These are phyloP conservation scores for Alternaria consortialis DNA, from an alignment of 2,329 filamentous ascomycete genomes.

Conservation along the genomic window DNA sequence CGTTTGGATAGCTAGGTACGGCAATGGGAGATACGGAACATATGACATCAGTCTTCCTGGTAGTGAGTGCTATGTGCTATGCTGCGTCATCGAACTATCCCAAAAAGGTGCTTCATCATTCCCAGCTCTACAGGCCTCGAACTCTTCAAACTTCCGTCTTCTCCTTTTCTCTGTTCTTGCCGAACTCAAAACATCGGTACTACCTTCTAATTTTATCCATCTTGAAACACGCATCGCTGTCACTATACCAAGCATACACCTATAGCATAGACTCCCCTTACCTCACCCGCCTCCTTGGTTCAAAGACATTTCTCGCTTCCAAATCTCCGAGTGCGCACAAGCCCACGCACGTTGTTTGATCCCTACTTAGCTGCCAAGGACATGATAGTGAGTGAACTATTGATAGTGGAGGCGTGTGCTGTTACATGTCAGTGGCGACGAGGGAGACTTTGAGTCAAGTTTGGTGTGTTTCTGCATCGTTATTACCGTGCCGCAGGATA, in stretches of 20 bases:
- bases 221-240: slow-evolving; percentile 2
- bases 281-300: not conserved
- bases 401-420: too few relatives aligned
- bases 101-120: too few relatives aligned
- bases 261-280: not conserved
- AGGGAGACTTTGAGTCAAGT: too few relatives aligned
- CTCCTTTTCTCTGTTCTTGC: not conserved
- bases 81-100: too few relatives aligned
- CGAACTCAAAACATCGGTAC: not conserved
- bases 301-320: not conserved
- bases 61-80: not conserved
- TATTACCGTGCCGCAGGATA: too few relatives aligned
- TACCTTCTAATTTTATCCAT: not conserved
- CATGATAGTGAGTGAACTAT: not conserved
- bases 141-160: not conserved
- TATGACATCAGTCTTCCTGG: not conserved
- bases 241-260: slow-evolving; percentile 2
- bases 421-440: too few relatives aligned
- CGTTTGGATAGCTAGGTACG: slow-evolving; percentile 6
- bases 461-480: too few relatives aligned
- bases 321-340: not conserved
- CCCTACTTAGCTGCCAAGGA: not conserved
- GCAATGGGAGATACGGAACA: not conserved
- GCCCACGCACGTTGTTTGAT: not conserved
- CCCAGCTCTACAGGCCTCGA: not conserved